phyloP scores from a whole-genome alignment of 2,329 filamentous ascomycete species.

The Aaosphaeria pasadenensis region DNA sequence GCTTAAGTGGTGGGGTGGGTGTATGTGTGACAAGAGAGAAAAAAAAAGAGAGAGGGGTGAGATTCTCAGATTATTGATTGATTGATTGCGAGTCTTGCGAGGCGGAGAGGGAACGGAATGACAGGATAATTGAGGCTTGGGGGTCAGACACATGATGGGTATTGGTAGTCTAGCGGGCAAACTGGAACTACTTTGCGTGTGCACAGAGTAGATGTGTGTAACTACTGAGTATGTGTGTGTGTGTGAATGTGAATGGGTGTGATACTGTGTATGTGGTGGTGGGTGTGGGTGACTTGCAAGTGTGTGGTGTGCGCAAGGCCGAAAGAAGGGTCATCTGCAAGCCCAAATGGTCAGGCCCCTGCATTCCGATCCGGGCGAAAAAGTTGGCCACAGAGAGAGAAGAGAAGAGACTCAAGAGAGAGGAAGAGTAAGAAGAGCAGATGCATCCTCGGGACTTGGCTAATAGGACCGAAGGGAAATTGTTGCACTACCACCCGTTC shows the following conservation, averaged over 20 bases:
- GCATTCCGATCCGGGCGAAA: conserved; percentile 17
- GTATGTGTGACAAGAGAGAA: neutral
- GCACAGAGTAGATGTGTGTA: no score
- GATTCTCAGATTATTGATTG: conserved; percentile 20
- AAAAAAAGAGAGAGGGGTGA: conserved; percentile 21
- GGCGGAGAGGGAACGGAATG: conserved; percentile 11
- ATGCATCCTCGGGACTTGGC: no score
- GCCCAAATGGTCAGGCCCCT: conserved; percentile 13
- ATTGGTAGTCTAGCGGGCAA: conserved; percentile 2
- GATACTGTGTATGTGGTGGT: conserved; percentile 11
- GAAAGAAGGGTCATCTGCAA: conserved; percentile 26
- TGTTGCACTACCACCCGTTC: conserved; percentile 21
- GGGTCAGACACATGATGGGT: conserved; percentile 21
- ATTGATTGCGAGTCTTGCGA: no score
- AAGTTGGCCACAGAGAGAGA: conserved; percentile 16
- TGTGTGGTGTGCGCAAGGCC: conserved; percentile 12
- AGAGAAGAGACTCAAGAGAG: no score
- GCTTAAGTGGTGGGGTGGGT: conserved; percentile 31
- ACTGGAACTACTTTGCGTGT: no score
- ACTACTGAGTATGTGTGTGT: no score
- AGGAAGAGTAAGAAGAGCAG: no score
- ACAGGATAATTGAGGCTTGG: conserved; percentile 25
- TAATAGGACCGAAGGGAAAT: conserved; percentile 9
- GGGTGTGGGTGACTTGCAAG: conserved; percentile 18
- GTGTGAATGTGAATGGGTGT: no score